Evolutionary conservation across 164 flowering plant genomes (phyloP).

Genomic region (Hamamelis virginiana): DNA sequence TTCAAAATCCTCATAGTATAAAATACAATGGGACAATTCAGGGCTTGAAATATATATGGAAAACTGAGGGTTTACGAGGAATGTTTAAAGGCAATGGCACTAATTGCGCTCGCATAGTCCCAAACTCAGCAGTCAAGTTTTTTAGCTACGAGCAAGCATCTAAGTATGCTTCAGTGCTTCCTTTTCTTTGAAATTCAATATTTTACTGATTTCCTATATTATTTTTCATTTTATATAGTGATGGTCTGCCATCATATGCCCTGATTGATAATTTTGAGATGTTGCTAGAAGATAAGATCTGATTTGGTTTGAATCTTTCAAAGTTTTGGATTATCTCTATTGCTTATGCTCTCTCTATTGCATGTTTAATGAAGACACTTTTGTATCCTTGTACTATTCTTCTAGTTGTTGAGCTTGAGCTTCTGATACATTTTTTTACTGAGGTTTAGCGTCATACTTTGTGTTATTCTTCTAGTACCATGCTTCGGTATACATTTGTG

Average conservation of each 20-base stretch:
- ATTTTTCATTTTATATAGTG: too few relatives aligned
- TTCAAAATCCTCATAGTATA: slow-evolving; percentile 88
- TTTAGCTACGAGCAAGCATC: slow-evolving; percentile 97
- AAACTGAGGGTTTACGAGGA: slow-evolving; percentile 88
- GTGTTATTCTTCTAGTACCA: too few relatives aligned
- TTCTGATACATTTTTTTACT: not conserved
- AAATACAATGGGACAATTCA: slow-evolving; percentile 94
- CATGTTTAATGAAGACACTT: not conserved
- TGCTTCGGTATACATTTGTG: not conserved
- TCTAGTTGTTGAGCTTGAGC: not conserved
- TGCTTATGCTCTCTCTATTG: too few relatives aligned
- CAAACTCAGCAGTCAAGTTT: slow-evolving; percentile 97
- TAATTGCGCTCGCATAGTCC: slow-evolving; percentile 96
- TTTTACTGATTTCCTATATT: not conserved
- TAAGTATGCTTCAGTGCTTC: slow-evolving; percentile 36
- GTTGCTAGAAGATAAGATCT: not conserved
- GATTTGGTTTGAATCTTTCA: not conserved
- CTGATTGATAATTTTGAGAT: too few relatives aligned
- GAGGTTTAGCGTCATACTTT: not conserved
- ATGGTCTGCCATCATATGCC: too few relatives aligned
- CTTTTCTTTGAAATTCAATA: not conserved
- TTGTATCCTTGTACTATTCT: not conserved
- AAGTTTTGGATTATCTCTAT: not conserved
- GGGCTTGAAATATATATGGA: slow-evolving; percentile 92
- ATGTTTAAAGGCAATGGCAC: slow-evolving; percentile 96